phyloP scores from a whole-genome alignment of 208 protist genomes.

The Leishmania arabica region DNA sequence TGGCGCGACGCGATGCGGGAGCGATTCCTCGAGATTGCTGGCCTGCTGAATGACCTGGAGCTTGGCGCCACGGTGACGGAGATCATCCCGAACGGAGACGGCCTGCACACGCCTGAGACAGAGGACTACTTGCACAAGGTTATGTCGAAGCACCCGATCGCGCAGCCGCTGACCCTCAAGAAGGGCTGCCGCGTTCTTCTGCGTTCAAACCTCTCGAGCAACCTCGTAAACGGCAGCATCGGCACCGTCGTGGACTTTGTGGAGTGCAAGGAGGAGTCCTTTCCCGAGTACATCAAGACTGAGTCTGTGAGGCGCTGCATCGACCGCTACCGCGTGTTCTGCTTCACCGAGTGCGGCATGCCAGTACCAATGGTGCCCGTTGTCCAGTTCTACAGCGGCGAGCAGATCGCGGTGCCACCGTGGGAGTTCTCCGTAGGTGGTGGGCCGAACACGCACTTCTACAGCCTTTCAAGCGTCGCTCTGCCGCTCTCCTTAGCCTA shows the following conservation, averaged over 20 bases:
- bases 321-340: slow-evolving; percentile 82
- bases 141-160: slow-evolving; percentile 84
- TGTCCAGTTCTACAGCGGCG: slow-evolving; percentile 84
- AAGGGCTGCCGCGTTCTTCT: slow-evolving; percentile 87
- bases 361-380: slow-evolving; percentile 80
- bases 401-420: slow-evolving; percentile 77
- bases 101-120: slow-evolving; percentile 76
- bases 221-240: slow-evolving; percentile 89
- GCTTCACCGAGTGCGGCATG: slow-evolving; percentile 83
- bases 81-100: slow-evolving; percentile 80
- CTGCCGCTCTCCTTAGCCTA: slow-evolving; percentile 85
- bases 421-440: slow-evolving; percentile 87
- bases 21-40: slow-evolving; percentile 77
- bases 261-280: slow-evolving; percentile 68
- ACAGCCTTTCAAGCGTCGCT: slow-evolving; percentile 71
- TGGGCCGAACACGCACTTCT: slow-evolving; percentile 71
- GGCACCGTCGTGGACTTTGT: slow-evolving; percentile 88
- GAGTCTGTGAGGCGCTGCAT: slow-evolving; percentile 66
- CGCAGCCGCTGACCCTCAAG: slow-evolving; percentile 83
- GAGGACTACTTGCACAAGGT: slow-evolving; percentile 83
- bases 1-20: slow-evolving; percentile 86
- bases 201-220: slow-evolving; percentile 72
- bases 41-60: slow-evolving; percentile 74
- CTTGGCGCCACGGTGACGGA: slow-evolving; percentile 78
- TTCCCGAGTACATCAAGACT: slow-evolving; percentile 66